Percentiles rank a stretch among this genome's conserved stretches.
Evolutionary conservation across 441 rosid genomes (phyloP).

Genomic region (Isatis lusitanica): DNA sequence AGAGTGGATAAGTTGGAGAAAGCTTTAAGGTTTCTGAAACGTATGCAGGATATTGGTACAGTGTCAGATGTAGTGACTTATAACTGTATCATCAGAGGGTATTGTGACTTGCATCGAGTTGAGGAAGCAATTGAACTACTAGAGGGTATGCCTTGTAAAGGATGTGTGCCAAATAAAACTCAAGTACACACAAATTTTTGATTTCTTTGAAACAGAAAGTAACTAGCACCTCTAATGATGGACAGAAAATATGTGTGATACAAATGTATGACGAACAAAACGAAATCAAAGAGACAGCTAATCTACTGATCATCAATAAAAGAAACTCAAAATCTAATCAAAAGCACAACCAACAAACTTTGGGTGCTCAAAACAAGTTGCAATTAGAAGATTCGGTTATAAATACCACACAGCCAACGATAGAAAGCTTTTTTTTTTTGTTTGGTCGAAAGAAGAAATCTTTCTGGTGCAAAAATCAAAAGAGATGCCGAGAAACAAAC

Average conservation of each 20-base stretch:
- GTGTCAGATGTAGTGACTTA: constrained; percentile 68
- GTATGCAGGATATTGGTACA: constrained; percentile 81
- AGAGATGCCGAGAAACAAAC: not conserved
- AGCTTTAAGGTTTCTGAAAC: constrained; percentile 68
- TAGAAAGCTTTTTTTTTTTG: no score
- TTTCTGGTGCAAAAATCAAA: not conserved
- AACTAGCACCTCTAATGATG: no score
- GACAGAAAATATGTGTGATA: no score
- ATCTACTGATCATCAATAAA: not conserved
- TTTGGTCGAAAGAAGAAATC: not conserved
- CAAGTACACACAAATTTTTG: no score
- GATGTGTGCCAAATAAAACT: constrained; percentile 78
- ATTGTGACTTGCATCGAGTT: constrained; percentile 56
- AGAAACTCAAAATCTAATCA: not conserved
- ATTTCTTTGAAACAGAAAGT: not conserved
- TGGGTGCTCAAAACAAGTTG: not conserved
- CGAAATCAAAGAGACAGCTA: not conserved
- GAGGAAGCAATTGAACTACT: constrained; percentile 69
- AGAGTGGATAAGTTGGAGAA: constrained; percentile 65
- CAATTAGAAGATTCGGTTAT: not conserved
- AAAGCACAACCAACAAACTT: not conserved
- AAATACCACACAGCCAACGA: no score
- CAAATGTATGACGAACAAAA: not conserved
- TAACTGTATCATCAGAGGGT: constrained; percentile 88
- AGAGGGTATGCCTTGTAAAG: constrained; percentile 58